phyloP scores from a whole-genome alignment of 2,329 filamentous ascomycete species.

The Colletotrichum kahawae region DNA sequence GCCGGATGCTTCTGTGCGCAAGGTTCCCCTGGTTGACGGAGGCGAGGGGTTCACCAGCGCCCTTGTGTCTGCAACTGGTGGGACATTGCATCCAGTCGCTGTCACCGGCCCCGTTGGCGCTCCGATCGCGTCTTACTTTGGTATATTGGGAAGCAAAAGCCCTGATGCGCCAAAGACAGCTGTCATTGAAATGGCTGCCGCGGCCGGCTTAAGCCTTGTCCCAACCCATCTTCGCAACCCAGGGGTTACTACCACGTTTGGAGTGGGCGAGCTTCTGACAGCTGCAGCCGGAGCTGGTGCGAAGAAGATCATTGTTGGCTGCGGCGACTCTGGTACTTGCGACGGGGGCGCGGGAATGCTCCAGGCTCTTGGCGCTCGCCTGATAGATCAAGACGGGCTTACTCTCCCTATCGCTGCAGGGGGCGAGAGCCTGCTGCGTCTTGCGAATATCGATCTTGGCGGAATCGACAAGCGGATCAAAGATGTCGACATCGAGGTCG shows the following conservation, averaged over 20 bases:
- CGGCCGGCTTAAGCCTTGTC: slow-evolving; percentile 55
- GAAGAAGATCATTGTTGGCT: slow-evolving; percentile 52
- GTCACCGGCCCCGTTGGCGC: slow-evolving; percentile 50
- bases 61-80: slow-evolving; percentile 47
- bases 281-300: slow-evolving; percentile 51
- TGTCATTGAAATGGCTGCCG: slow-evolving; percentile 58
- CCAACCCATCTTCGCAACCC: slow-evolving; percentile 49
- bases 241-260: slow-evolving; percentile 53
- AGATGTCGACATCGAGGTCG: slow-evolving; percentile 48
- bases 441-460: slow-evolving; percentile 44
- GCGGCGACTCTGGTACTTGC: slow-evolving; percentile 59
- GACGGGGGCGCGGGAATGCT: slow-evolving; percentile 60
- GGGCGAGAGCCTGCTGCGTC: slow-evolving; percentile 40
- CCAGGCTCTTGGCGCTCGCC: slow-evolving; percentile 53
- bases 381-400: slow-evolving; percentile 42
- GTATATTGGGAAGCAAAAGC: slow-evolving; percentile 39
- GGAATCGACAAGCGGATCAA: slow-evolving; percentile 41
- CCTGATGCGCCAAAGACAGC: slow-evolving; percentile 37
- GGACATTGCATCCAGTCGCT: slow-evolving; percentile 37
- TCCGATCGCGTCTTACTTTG: slow-evolving; percentile 49
- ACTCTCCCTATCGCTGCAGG: slow-evolving; percentile 43
- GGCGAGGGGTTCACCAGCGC: slow-evolving; percentile 57
- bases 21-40: slow-evolving; percentile 57
- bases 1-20: slow-evolving; percentile 45
- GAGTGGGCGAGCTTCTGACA: slow-evolving; percentile 53